These are phyloP conservation scores for Talaromyces nanjingensis DNA, from an alignment of 495 filamentous ascomycete genomes.

Conservation along the genomic window DNA sequence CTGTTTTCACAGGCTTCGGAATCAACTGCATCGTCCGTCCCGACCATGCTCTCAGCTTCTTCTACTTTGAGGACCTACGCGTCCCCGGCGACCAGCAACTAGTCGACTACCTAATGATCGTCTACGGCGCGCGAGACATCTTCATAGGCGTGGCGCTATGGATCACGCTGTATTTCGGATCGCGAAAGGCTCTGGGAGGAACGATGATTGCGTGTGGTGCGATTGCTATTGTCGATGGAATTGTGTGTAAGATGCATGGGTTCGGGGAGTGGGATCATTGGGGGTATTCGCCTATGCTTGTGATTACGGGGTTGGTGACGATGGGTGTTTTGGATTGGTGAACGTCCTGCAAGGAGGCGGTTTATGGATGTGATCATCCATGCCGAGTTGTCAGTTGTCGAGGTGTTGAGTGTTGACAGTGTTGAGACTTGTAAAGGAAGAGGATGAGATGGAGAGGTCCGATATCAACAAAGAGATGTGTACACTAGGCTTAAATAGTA, in stretches of 20 bases:
- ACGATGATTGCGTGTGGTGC: conserved; percentile 35
- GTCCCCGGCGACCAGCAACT: conserved; percentile 22
- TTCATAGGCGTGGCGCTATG: conserved; percentile 47
- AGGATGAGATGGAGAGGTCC: background rate
- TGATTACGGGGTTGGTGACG: conserved; percentile 26
- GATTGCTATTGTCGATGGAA: conserved; percentile 42
- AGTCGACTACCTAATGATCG: conserved; percentile 33
- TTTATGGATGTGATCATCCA: background rate
- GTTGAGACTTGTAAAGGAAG: background rate
- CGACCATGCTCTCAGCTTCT: conserved; percentile 36
- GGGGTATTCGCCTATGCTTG: conserved; percentile 43
- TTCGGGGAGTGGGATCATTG: conserved; percentile 49
- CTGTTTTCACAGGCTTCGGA: conserved; percentile 40
- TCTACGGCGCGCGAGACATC: conserved; percentile 47
- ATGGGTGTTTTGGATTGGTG: conserved; percentile 17
- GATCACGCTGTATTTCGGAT: conserved; percentile 28
- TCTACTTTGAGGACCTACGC: conserved; percentile 31
- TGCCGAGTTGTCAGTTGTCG: background rate
- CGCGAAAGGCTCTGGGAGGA: conserved; percentile 34
- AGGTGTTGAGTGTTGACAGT: background rate
- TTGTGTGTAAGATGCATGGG: conserved; percentile 32
- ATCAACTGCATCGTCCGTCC: conserved; percentile 41
- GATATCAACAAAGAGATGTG: background rate
- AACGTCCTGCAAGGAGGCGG: background rate
- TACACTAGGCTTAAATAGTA: background rate